These are phyloP conservation scores for Cylindrotheca fusiformis DNA, from an alignment of 108 stramenopile species.

Conservation along the genomic window DNA sequence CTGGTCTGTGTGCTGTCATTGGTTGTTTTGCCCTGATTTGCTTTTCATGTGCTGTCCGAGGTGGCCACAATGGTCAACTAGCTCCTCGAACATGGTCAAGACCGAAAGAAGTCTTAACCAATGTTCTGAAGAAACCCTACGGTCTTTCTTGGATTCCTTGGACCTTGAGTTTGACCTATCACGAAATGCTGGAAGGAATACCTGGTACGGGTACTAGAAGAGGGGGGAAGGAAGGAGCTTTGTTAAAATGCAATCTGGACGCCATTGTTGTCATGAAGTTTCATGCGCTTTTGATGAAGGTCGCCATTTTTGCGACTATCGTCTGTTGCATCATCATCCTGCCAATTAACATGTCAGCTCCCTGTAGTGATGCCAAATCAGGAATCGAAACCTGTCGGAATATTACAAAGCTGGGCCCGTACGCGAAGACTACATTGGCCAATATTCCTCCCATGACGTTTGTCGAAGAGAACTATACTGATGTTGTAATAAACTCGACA, in stretches of 20 bases:
- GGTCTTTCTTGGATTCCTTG: conserved; percentile 72
- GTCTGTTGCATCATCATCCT: conserved; percentile 60
- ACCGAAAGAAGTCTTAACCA: conserved; percentile 23
- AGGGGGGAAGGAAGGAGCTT: conserved; percentile 49
- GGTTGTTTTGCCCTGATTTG: conserved; percentile 6
- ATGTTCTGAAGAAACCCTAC: conserved; percentile 3
- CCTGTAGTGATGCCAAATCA: conserved; percentile 9
- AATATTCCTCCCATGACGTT: conserved; percentile 45
- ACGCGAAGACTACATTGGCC: conserved; percentile 69
- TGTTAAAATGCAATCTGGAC: conserved; percentile 74
- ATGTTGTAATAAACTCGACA: neutral
- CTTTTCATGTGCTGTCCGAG: conserved; percentile 17
- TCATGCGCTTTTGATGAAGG: conserved; percentile 59
- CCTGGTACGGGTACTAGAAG: conserved; percentile 79
- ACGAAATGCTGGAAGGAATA: conserved; percentile 67
- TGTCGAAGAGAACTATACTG: neutral
- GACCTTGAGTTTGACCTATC: conserved; percentile 56
- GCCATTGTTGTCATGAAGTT: conserved; percentile 74
- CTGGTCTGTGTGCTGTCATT: neutral
- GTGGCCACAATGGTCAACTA: conserved; percentile 14
- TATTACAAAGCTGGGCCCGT: conserved; percentile 47
- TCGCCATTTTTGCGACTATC: conserved; percentile 48
- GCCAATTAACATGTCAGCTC: conserved; percentile 66
- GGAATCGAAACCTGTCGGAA: conserved; percentile 9
- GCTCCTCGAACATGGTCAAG: conserved; percentile 20